Base-by-base conservation (phyloP, 2,329 filamentous ascomycete genomes). In the Curvularia verruculosa region DNA sequence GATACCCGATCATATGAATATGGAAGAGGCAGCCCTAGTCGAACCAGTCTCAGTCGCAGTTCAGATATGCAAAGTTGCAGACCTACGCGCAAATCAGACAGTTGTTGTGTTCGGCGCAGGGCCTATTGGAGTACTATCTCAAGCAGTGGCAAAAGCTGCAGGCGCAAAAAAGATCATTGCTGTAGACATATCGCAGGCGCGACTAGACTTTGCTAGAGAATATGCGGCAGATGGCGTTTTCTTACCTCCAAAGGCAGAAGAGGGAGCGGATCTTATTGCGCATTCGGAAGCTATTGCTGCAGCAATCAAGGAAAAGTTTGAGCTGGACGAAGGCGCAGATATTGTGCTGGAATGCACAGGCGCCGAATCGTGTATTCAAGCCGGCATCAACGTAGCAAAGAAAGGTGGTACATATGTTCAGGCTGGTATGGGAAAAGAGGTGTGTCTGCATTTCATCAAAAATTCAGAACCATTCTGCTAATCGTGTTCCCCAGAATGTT, bases 31-130 rank as follows among this genome's bases (percentile, higher is more conserved):
- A 10, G 68, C 68, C 3, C 47, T 72, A 54, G 60, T 72, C 3
- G 69, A 72, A 40, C 69, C 69, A 6, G 55, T 72, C 9, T 61
- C 61, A 0, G 66, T 71, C 12, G 69, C 68, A 10, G 68, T 72
- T 12, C 67, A 70, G 45, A 53, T 65, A 5, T 65, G 60, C 49
- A 66, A 60, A 47, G 48, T 59, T 1, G 64, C 66, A 0, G 63
- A 62, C 13, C 8, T 63, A 3, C 54, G 56, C 7, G 59, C 56
- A 8, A 59, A 60, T 23, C 58, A 65, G 29, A 58, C 52, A 3
- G 55, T 51, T 0, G 39, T 31, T 2, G 49, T 51, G 3, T 51
- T 51, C 15, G 49, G 49, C 9, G 49, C 49, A 8, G 49, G 49
- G 3, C 49, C 68, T 0, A 68, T 72, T 36, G 67, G 69, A 3